A percentile compares a stretch with the other conserved stretches of the same genome.
These are phyloP conservation scores for Monosporascus sp. DNA, from an alignment of 2,329 filamentous ascomycete species.

Conservation along the genomic window DNA sequence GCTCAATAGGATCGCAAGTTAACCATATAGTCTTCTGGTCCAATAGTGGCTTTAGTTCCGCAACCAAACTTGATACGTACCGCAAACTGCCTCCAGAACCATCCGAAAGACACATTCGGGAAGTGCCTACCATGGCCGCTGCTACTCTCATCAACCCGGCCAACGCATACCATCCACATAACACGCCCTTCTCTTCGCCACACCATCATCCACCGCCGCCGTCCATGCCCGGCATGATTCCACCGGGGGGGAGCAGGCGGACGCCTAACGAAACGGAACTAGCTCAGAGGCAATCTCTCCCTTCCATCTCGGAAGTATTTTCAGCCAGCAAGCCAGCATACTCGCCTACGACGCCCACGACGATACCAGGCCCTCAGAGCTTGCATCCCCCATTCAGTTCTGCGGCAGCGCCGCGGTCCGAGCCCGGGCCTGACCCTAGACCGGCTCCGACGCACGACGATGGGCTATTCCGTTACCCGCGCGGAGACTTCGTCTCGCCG, in stretches of 20 bases:
- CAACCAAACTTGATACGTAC: constrained; percentile 24
- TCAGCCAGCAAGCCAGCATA: constrained; percentile 24
- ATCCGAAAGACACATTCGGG: constrained; percentile 18
- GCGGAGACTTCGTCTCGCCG: constrained; percentile 21
- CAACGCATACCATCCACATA: constrained; percentile 26
- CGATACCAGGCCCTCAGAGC: constrained; percentile 17
- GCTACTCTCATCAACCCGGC: constrained; percentile 29
- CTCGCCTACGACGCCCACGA: constrained; percentile 24
- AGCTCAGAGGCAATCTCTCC: constrained; percentile 25
- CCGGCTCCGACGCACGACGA: constrained; percentile 24
- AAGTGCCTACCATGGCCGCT: constrained; percentile 26
- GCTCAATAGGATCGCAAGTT: constrained; percentile 15
- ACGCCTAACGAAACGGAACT: constrained; percentile 22
- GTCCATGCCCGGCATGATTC: constrained; percentile 22
- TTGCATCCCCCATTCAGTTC: constrained; percentile 23
- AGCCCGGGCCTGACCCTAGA: constrained; percentile 22
- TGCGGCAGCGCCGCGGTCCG: constrained; percentile 18
- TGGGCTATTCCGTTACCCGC: constrained; percentile 23
- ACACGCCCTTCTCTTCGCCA: constrained; percentile 17
- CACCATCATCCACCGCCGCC: constrained; percentile 22
- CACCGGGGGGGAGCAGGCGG: constrained; percentile 22
- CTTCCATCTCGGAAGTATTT: constrained; percentile 30
- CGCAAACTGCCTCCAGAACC: constrained; percentile 19
- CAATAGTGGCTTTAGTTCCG: constrained; percentile 26
- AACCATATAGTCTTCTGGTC: constrained; percentile 15